Percentiles rank a stretch among this genome's conserved stretches.
Conservation (phyloP, 768 basidiomycete genomes). For the Trametes punicea region DNA sequence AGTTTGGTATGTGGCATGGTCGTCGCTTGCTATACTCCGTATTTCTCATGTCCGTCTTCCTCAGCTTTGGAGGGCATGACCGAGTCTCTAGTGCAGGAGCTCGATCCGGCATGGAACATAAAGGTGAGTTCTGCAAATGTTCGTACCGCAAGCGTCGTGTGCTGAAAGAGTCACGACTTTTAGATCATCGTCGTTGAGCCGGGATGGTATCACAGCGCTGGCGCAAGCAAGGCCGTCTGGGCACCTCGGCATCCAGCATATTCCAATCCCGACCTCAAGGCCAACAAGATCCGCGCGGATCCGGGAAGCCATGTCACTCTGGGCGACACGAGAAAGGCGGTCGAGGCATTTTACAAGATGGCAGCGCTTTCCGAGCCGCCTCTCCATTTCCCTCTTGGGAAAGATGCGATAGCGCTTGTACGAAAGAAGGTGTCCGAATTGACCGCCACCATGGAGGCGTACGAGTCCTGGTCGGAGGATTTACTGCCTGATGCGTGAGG, state of each 20-base stretch:
- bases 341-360: slow-evolving; percentile 18
- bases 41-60: background rate
- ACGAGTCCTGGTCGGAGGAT: slow-evolving; percentile 22
- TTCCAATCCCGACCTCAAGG: background rate
- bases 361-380: slow-evolving; percentile 19
- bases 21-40: too few species aligned
- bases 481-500: background rate
- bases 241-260: slow-evolving; percentile 4
- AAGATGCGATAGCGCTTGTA: slow-evolving; percentile 8
- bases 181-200: slow-evolving; percentile 24
- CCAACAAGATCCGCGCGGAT: background rate
- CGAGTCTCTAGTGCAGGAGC: slow-evolving; percentile 28
- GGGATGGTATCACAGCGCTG: slow-evolving; percentile 15
- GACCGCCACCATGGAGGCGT: slow-evolving; percentile 10
- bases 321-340: slow-evolving; percentile 14
- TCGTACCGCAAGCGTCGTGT: background rate
- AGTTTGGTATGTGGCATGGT: background rate
- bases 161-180: background rate
- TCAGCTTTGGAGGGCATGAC: slow-evolving; percentile 34
- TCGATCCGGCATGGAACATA: slow-evolving; percentile 37
- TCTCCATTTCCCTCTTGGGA: slow-evolving; percentile 15
- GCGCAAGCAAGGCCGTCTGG: background rate
- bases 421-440: background rate
- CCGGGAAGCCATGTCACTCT: background rate
- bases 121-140: slow-evolving; percentile 28